Evolutionary conservation across 768 basidiomycete species (phyloP).

Genomic region (Naganishia kalamii): DNA sequence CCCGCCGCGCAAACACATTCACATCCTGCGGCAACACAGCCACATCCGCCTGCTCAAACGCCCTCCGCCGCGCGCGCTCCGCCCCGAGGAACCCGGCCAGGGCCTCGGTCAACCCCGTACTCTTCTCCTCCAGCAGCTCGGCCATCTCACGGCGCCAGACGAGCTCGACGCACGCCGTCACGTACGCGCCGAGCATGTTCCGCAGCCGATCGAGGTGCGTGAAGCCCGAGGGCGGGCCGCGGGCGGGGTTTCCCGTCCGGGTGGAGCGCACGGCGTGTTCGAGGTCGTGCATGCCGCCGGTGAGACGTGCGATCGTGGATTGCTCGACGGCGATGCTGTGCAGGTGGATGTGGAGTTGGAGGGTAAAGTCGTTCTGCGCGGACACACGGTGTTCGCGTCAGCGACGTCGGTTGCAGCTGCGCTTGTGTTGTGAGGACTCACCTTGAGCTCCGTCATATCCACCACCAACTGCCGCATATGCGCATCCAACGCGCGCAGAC

Average conservation of each 20-base stretch:
- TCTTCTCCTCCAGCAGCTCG: slow-evolving; percentile 74
- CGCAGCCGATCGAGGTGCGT: slow-evolving; percentile 85
- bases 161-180: slow-evolving; percentile 81
- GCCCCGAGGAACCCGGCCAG: slow-evolving; percentile 75
- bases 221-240: slow-evolving; percentile 55
- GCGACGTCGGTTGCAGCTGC: no score
- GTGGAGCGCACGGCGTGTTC: slow-evolving; percentile 58
- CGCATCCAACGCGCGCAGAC: slow-evolving; percentile 28
- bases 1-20: slow-evolving; percentile 53
- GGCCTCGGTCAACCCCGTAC: slow-evolving; percentile 71
- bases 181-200: slow-evolving; percentile 84
- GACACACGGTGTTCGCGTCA: no score
- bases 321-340: slow-evolving; percentile 75
- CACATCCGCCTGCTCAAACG: slow-evolving; percentile 76
- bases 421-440: no score
- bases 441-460: slow-evolving; percentile 38
- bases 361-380: slow-evolving; percentile 48
- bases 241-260: not conserved
- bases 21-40: slow-evolving; percentile 83
- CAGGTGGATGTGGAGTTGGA: slow-evolving; percentile 54
- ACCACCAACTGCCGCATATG: slow-evolving; percentile 39
- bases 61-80: slow-evolving; percentile 74
- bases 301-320: slow-evolving; percentile 69
- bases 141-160: slow-evolving; percentile 85
- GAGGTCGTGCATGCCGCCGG: slow-evolving; percentile 58